These are phyloP conservation scores for Mucor plumbeus DNA, from an alignment of 371 early-diverging fungal species.

Conservation along the genomic window DNA sequence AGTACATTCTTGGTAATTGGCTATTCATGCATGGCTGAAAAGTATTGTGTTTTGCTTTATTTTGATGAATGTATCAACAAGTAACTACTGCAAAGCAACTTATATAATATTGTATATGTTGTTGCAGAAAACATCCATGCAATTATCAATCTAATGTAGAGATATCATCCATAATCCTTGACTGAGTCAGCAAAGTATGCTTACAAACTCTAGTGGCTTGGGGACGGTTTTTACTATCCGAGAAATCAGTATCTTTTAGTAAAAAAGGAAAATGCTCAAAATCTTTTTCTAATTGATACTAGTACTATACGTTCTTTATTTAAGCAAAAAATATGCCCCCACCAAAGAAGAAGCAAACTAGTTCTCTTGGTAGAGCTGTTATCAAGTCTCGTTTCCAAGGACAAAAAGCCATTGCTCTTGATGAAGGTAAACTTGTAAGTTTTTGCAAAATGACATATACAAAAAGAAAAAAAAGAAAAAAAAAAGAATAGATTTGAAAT, in stretches of 20 bases:
- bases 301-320: background rate
- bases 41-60: too few species aligned
- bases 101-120: too few species aligned
- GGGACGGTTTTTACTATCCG: constrained; percentile 7
- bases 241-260: background rate
- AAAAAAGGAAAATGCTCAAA: background rate
- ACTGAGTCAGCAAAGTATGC: background rate
- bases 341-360: constrained; percentile 44
- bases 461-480: too few species aligned
- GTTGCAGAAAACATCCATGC: too few species aligned
- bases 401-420: constrained; percentile 71
- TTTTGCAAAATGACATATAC: background rate
- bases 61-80: too few species aligned
- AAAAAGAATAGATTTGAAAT: too few species aligned
- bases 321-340: constrained; percentile 28
- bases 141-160: too few species aligned
- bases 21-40: too few species aligned
- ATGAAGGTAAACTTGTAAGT: constrained; percentile 69
- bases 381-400: constrained; percentile 92
- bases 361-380: constrained; percentile 86
- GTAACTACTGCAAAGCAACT: too few species aligned
- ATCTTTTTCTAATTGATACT: constrained; percentile 1
- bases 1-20: too few species aligned
- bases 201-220: constrained; percentile 9
- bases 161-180: background rate